Evolutionary conservation across 352 stramenopile species (phyloP).

Genomic region (Pythium sukuiense): DNA sequence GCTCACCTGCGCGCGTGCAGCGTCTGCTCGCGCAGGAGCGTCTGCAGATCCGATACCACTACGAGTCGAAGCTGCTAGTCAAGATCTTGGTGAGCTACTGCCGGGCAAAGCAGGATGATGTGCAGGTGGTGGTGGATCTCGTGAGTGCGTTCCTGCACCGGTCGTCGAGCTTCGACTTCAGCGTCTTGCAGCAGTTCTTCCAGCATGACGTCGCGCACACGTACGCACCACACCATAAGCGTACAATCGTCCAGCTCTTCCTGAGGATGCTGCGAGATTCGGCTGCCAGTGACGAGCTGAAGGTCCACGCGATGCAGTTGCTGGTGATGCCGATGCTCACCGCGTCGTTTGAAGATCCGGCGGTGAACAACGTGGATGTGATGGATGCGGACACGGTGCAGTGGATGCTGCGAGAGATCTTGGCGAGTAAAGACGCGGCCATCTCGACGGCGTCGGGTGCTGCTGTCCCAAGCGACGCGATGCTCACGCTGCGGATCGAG

Average conservation of each 20-base stretch:
- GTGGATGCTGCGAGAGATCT: conserved; percentile 88
- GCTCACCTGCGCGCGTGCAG: conserved; percentile 77
- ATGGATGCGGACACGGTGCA: conserved; percentile 86
- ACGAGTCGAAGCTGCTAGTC: conserved; percentile 94
- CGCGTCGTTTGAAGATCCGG: conserved; percentile 80
- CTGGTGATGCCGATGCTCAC: conserved; percentile 94
- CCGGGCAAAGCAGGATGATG: conserved; percentile 89
- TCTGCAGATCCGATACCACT: conserved; percentile 90
- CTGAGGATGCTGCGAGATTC: conserved; percentile 73
- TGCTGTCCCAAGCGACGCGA: conserved; percentile 43
- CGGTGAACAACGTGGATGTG: conserved; percentile 78
- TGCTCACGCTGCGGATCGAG: conserved; percentile 86
- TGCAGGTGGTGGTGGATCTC: conserved; percentile 96
- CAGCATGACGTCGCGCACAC: conserved; percentile 75
- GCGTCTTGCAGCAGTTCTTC: conserved; percentile 92
- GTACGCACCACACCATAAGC: conserved; percentile 72
- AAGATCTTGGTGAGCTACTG: conserved; percentile 96
- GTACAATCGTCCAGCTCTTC: conserved; percentile 89
- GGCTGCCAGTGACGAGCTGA: conserved; percentile 81
- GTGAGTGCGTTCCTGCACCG: conserved; percentile 94
- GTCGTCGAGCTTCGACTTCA: conserved; percentile 91
- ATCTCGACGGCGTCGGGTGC: not conserved
- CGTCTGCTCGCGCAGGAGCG: conserved; percentile 70
- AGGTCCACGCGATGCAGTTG: conserved; percentile 92
- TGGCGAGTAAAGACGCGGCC: conserved; percentile 72